phyloP scores from a whole-genome alignment of 768 basidiomycete species.

The Leccinum barrowsii region DNA sequence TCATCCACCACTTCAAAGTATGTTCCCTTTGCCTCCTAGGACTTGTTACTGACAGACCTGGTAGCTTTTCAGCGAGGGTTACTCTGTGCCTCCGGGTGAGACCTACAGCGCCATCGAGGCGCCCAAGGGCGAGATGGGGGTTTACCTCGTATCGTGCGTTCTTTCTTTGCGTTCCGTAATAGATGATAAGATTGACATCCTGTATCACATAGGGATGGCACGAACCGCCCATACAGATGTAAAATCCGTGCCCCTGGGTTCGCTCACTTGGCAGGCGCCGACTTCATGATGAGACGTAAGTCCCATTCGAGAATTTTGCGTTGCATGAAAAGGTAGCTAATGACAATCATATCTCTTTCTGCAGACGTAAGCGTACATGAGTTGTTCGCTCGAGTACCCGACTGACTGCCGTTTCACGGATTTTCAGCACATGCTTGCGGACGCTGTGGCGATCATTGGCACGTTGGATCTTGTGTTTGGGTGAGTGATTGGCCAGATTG shows the following conservation, averaged over 20 bases:
- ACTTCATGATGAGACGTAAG: slow-evolving; percentile 97
- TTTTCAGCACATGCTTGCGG: slow-evolving; percentile 81
- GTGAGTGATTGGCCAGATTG: slow-evolving; percentile 42
- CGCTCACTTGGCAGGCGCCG: slow-evolving; percentile 91
- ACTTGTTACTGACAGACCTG: neutral
- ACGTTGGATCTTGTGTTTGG: slow-evolving; percentile 99
- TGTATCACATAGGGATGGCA: slow-evolving; percentile 63
- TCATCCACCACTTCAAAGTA: slow-evolving; percentile 98
- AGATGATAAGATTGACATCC: neutral
- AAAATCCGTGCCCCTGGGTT: slow-evolving; percentile 97
- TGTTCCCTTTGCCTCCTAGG: neutral
- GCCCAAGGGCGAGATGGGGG: slow-evolving; percentile 98
- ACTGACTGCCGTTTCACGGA: slow-evolving; percentile 28
- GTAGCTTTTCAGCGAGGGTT: slow-evolving; percentile 94
- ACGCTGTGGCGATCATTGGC: slow-evolving; percentile 95
- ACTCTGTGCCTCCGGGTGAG: slow-evolving; percentile 92
- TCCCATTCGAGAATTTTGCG: slow-evolving; percentile 16
- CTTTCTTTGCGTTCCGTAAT: neutral
- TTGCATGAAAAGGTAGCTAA: neutral
- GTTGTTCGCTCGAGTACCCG: neutral
- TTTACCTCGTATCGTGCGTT: slow-evolving; percentile 91
- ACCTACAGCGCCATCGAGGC: slow-evolving; percentile 98
- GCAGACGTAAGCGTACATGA: slow-evolving; percentile 34
- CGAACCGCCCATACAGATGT: slow-evolving; percentile 94
- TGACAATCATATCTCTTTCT: slow-evolving; percentile 13